Conservation (phyloP, 768 basidiomycete genomes). For the Tylopilus plumbeoviolaceoides region DNA sequence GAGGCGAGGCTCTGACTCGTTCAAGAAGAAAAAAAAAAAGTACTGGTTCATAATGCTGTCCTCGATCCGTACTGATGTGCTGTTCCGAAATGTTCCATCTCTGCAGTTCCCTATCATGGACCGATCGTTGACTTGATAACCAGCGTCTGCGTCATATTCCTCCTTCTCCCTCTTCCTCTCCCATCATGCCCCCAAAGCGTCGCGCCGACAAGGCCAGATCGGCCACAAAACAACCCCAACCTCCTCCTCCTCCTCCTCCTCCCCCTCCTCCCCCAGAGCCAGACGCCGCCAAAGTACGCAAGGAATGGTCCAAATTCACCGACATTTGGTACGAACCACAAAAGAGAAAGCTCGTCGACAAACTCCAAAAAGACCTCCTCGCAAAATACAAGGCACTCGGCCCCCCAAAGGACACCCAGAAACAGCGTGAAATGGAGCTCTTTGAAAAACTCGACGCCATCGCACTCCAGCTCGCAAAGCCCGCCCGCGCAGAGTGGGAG, state of each 20-base stretch:
- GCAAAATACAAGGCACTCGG: slow-evolving; percentile 30
- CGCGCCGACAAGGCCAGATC: slow-evolving; percentile 16
- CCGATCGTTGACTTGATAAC: slow-evolving; percentile 29
- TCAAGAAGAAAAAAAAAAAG: neutral
- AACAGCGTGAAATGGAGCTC: slow-evolving; percentile 28
- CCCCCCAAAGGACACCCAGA: slow-evolving; percentile 23
- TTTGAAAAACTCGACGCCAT: slow-evolving; percentile 23
- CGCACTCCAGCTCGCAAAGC: slow-evolving; percentile 23
- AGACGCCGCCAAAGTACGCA: slow-evolving; percentile 25
- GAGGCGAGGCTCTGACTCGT: slow-evolving; percentile 12
- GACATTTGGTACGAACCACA: slow-evolving; percentile 30
- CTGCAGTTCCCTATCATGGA: slow-evolving; percentile 29
- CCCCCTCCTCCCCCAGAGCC: slow-evolving; percentile 20
- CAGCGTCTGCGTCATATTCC: slow-evolving; percentile 18
- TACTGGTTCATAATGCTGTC: too few species aligned
- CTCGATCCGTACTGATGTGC: slow-evolving; percentile 3
- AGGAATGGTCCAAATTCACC: slow-evolving; percentile 28
- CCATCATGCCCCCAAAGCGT: slow-evolving; percentile 30
- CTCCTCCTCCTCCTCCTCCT: neutral
- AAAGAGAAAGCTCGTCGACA: slow-evolving; percentile 26
- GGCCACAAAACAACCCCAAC: slow-evolving; percentile 5
- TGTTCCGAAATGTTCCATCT: neutral
- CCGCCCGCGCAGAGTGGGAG: slow-evolving; percentile 33
- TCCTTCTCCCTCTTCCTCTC: neutral
- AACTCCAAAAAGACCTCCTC: slow-evolving; percentile 29